These are phyloP conservation scores for Penicillium sp. DNA, from an alignment of 2,329 filamentous ascomycete species.

Conservation along the genomic window DNA sequence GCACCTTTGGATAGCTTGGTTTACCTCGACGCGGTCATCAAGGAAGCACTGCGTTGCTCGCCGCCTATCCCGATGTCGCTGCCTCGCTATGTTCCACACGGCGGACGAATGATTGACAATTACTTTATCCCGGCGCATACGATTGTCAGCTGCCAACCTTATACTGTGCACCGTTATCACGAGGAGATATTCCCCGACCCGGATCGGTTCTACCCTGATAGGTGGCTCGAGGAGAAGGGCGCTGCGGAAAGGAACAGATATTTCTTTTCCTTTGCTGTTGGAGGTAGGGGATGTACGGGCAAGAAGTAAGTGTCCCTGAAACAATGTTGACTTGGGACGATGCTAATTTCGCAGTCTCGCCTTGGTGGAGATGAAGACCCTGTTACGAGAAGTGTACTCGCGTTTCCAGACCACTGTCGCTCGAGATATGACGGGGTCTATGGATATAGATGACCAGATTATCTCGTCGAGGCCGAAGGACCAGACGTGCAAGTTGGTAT, in stretches of 20 bases:
- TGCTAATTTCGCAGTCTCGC: constrained; percentile 50
- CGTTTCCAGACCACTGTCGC: constrained; percentile 52
- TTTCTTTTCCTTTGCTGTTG: constrained; percentile 66
- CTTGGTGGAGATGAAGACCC: constrained; percentile 65
- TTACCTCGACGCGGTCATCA: constrained; percentile 63
- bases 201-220: constrained; percentile 31
- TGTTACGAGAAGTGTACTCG: constrained; percentile 63
- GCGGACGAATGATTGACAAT: constrained; percentile 43
- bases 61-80: constrained; percentile 54
- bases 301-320: constrained; percentile 53
- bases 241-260: constrained; percentile 48
- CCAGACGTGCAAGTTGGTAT: constrained; percentile 56
- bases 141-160: constrained; percentile 41
- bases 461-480: constrained; percentile 64
- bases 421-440: constrained; percentile 56
- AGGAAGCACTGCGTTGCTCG: constrained; percentile 60
- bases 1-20: constrained; percentile 44
- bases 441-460: constrained; percentile 66
- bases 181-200: constrained; percentile 31
- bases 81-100: constrained; percentile 43
- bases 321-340: background rate
- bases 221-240: constrained; percentile 37
- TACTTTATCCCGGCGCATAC: constrained; percentile 34
- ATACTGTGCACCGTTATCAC: constrained; percentile 36
- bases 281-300: constrained; percentile 59